Evolutionary conservation across 2,329 filamentous ascomycete genomes (phyloP).

Genomic region (Trichoderma breve): DNA sequence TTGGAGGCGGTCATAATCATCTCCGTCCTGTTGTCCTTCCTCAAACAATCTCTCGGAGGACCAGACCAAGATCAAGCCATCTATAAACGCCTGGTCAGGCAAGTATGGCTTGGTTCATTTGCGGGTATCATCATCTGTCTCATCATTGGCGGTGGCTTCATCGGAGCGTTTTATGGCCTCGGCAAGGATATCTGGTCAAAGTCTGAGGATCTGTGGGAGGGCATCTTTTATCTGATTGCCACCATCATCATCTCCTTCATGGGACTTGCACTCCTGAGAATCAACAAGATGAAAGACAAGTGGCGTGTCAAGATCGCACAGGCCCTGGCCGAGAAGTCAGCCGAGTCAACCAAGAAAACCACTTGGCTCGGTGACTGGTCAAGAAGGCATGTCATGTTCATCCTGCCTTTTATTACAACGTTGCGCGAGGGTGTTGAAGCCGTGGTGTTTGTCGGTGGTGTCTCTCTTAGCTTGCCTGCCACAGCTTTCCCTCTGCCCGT

Average conservation of each 20-base stretch:
- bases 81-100: conserved; percentile 29
- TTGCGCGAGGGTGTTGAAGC: conserved; percentile 75
- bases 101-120: conserved; percentile 64
- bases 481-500: conserved; percentile 69
- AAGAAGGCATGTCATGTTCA: conserved; percentile 74
- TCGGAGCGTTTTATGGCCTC: conserved; percentile 67
- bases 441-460: conserved; percentile 76
- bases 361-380: conserved; percentile 47
- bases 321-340: conserved; percentile 52
- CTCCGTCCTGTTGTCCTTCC: conserved; percentile 73
- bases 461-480: conserved; percentile 66
- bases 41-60: conserved; percentile 70
- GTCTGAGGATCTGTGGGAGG: conserved; percentile 71
- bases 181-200: conserved; percentile 59
- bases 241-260: conserved; percentile 70
- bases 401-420: conserved; percentile 75
- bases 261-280: conserved; percentile 69
- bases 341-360: conserved; percentile 36
- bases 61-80: conserved; percentile 51
- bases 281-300: conserved; percentile 74
- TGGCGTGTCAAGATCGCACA: conserved; percentile 72
- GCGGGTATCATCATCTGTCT: conserved; percentile 60
- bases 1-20: conserved; percentile 77
- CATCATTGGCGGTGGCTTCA: conserved; percentile 60
- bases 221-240: conserved; percentile 65